Base-by-base conservation (phyloP, 2,329 filamentous ascomycete species). In the Capronia americana region DNA sequence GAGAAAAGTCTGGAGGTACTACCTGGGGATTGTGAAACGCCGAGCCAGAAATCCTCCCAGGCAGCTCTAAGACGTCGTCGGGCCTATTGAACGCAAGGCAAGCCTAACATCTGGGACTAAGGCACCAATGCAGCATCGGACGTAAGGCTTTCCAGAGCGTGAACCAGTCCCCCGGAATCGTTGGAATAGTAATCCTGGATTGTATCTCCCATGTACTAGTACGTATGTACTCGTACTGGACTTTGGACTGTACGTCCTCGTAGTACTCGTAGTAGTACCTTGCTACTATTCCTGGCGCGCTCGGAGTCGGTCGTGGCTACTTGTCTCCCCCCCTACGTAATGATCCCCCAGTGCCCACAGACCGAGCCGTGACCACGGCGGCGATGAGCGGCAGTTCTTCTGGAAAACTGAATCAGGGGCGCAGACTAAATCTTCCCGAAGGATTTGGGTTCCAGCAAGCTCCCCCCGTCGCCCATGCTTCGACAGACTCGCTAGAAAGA, bases 371-470 rank as follows among this genome's bases (percentile, higher is more conserved):
- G n/a, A n/a, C n/a, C n/a, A n/a, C n/a, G n/a, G n/a, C 20, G 17
- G 28, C 20, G 34, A n/a, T n/a, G 14, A 30, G 38, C 54, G 34
- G 32, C 48, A 23, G 46, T 46, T 30, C n/a, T 68, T 68, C 65
- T 68, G 58, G 65, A 68, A 59, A 68, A 68, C 58, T 44, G 65
- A 68, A 62, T 68, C 65, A 68, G 65, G 65, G 65, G 32, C 8
- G 65, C 57, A 61, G 5, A 30, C 20, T 51, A 51, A 51, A 34
- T 34, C 10, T 11, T n/a, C 44, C 41, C 41, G 57, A 46, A 46
- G 57, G 24, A 59, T 23, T 59, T 28, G 38, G 17, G 14, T 44
- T 44, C 38, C 17, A 41, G 34, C 34, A 14, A 7, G 41, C 12
- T 48, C 44, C 24, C 23, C 26, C 46, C 46, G 32, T 12, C 10